Base-by-base conservation (phyloP, 495 filamentous ascomycete species). In the Lophiostoma macrostomum region DNA sequence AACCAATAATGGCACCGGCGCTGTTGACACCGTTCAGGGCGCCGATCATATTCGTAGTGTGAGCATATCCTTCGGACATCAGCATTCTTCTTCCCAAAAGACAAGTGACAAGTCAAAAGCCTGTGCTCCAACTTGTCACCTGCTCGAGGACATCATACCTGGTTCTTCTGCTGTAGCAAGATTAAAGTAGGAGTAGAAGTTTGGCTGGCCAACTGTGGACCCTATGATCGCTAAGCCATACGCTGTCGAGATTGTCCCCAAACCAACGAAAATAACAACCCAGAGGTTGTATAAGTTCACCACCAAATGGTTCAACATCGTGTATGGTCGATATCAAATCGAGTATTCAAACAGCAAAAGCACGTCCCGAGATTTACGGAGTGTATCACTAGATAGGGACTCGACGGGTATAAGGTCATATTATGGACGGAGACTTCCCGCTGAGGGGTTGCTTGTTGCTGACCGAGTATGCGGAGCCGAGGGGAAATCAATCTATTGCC, bases 151-250 rank as follows among this genome's bases (percentile, higher is more conserved):
- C n/a, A n/a, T 27, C 34, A 10, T 53, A 39, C 59, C 62, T 19
- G 58, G 54, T 42, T 65, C 60, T 5, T 52, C 60, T 20, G 53
- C 43, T 0, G 50, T 13, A 0, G 63, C 63, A 3, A 66, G 51
- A 43, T 54, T 50, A 22, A 66, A 60, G 42, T 61, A 63, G 3
- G 40, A 47, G 43, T 66, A 66, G 45, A 66, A 78, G 52, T 69
- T 69, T 4, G 75, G 75, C 50, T 78, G 77, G 19, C 77, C 77
- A 48, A 80, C 72, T 0, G 76, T 78, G 35, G 74, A 76, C 14
- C 66, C 61, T 32, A 80, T 77, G 45, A 77, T 73, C 1, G 76
- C 75, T 13, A 75, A 56, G 38, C 75, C 73, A 61, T 78, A 79
- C 27, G 69, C 68, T 47, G 72, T 76, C 18, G 74, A 54, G 30